A percentile compares a stretch with the other conserved stretches of the same genome.
Conservation (phyloP, 495 filamentous ascomycete species). For the Penicillium pulvis region DNA sequence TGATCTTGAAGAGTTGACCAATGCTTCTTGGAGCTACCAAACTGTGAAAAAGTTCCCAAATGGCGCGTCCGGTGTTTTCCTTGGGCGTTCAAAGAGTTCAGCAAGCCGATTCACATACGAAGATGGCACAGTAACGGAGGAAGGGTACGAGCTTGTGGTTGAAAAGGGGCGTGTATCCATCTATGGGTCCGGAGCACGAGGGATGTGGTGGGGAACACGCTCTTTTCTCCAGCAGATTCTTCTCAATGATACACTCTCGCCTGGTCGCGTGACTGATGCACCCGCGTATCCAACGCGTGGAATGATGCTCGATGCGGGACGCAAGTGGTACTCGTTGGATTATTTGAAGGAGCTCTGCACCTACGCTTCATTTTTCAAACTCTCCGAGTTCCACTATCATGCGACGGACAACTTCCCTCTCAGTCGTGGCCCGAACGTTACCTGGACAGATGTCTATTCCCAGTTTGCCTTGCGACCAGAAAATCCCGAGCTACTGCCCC, state of each 20-base stretch:
- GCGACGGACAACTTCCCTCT: conserved; percentile 59
- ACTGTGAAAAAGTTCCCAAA: conserved; percentile 26
- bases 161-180: conserved; percentile 34
- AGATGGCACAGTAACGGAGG: conserved; percentile 45
- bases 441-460: conserved; percentile 53
- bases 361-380: conserved; percentile 58
- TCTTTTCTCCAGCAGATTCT: conserved; percentile 52
- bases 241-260: conserved; percentile 32
- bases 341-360: conserved; percentile 60
- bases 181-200: conserved; percentile 49
- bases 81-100: conserved; percentile 20
- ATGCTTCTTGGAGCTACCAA: conserved; percentile 29
- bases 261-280: conserved; percentile 39
- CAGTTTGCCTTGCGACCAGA: conserved; percentile 53
- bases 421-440: conserved; percentile 52
- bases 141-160: conserved; percentile 50
- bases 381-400: conserved; percentile 61
- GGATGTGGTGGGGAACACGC: conserved; percentile 59
- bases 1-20: conserved; percentile 45
- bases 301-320: conserved; percentile 56
- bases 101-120: conserved; percentile 43
- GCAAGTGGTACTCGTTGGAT: conserved; percentile 56
- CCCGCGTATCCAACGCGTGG: conserved; percentile 53
- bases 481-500: conserved; percentile 36
- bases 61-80: conserved; percentile 34